These are phyloP conservation scores for Sanghuangporus baumii DNA, from an alignment of 1,284 basidiomycete species.

Conservation along the genomic window DNA sequence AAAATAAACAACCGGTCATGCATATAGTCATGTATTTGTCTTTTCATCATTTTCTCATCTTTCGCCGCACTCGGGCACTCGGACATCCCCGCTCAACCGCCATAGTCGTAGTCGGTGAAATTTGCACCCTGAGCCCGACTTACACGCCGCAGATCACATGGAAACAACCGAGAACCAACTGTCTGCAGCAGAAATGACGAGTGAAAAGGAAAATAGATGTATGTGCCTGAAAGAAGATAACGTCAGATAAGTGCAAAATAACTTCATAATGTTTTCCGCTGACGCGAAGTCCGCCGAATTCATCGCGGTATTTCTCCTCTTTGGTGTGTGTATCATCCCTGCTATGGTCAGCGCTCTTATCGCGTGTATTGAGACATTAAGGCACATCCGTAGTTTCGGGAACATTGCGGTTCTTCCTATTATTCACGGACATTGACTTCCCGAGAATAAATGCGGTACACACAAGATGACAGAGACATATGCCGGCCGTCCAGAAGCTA, in stretches of 20 bases:
- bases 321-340: background rate
- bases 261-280: background rate
- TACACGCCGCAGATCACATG: background rate
- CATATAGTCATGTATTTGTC: background rate
- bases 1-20: background rate
- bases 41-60: background rate
- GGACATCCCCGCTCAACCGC: background rate
- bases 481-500: background rate
- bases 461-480: too few species aligned
- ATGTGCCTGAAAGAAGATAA: background rate
- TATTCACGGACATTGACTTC: background rate
- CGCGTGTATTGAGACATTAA: background rate
- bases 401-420: background rate
- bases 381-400: background rate
- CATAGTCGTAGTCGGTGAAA: too few species aligned
- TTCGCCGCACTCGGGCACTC: background rate
- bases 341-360: background rate
- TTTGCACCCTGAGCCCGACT: background rate
- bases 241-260: background rate
- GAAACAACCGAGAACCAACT: background rate
- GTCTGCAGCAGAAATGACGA: background rate
- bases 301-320: slow-evolving; percentile 1
- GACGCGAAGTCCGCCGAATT: background rate
- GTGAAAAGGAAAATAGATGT: too few species aligned
- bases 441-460: background rate